phyloP scores from a whole-genome alignment of 108 stramenopile genomes.

The Nannochloropsis salina region DNA sequence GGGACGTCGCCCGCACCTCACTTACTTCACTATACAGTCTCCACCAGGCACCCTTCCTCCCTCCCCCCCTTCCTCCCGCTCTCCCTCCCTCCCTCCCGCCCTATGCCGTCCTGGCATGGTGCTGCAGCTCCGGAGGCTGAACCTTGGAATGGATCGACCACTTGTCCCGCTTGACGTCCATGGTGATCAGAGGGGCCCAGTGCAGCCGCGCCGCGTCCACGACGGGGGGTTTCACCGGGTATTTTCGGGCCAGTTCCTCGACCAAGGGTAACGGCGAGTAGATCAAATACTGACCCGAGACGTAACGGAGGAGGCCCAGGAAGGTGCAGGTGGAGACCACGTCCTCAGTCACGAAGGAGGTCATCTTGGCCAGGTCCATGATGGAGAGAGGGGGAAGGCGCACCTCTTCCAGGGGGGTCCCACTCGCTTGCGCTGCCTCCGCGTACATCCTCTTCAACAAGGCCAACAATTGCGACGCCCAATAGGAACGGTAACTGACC shows the following conservation, averaged over 20 bases:
- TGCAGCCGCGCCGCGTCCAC: slow-evolving; percentile 83
- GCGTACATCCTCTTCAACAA: slow-evolving; percentile 14
- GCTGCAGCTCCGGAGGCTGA: not conserved
- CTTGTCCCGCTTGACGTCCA: slow-evolving; percentile 92
- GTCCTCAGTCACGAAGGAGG: slow-evolving; percentile 95
- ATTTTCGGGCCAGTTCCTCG: slow-evolving; percentile 70
- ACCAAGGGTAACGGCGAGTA: slow-evolving; percentile 68
- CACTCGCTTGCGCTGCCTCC: not conserved
- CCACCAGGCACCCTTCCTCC: too few species aligned
- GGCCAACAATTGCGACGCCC: slow-evolving; percentile 42
- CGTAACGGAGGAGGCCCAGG: slow-evolving; percentile 79
- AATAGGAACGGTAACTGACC: slow-evolving; percentile 54
- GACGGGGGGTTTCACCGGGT: slow-evolving; percentile 79
- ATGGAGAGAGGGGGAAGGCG: slow-evolving; percentile 53
- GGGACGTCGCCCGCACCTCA: too few species aligned
- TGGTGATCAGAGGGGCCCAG: slow-evolving; percentile 87
- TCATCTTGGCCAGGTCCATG: slow-evolving; percentile 82
- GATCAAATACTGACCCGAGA: slow-evolving; percentile 82
- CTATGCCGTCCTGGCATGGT: not conserved
- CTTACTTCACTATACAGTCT: too few species aligned
- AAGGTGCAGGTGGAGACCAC: slow-evolving; percentile 84
- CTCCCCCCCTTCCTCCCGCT: not conserved
- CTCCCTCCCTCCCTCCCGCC: not conserved
- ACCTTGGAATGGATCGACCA: slow-evolving; percentile 85
- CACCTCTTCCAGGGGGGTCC: too few species aligned